phyloP scores from a whole-genome alignment of 2,329 filamentous ascomycete species.

The Xylaria sp. region DNA sequence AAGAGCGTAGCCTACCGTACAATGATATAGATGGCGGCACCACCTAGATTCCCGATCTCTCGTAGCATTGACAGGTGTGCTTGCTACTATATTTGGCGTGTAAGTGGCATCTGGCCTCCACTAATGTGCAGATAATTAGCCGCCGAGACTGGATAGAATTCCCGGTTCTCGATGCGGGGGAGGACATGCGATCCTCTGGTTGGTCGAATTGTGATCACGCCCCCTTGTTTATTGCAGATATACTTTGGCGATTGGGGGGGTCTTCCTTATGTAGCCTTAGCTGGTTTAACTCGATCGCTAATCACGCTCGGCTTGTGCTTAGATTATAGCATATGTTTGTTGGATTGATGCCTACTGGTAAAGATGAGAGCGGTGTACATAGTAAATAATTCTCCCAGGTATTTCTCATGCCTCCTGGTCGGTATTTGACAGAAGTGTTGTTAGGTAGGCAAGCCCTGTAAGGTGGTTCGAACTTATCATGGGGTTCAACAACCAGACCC shows the following conservation, averaged over 20 bases:
- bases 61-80: neutral
- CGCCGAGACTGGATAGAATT: slow-evolving; percentile 13
- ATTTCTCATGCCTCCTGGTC: no score
- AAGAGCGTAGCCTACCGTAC: neutral
- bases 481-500: neutral
- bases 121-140: slow-evolving; percentile 10
- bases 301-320: no score
- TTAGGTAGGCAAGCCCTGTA: neutral
- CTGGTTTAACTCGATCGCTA: neutral
- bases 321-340: no score
- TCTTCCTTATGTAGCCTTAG: neutral
- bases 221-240: neutral
- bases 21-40: neutral
- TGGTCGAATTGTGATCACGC: neutral
- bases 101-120: neutral
- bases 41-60: slow-evolving; percentile 14
- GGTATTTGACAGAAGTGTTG: neutral
- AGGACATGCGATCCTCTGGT: slow-evolving; percentile 9
- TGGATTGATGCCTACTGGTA: no score
- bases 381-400: no score
- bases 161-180: slow-evolving; percentile 25
- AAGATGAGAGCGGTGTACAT: no score
- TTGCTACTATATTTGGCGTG: slow-evolving; percentile 30
- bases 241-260: neutral
- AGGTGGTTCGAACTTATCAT: slow-evolving; percentile 1